These are phyloP conservation scores for Osmozyma mogii DNA, from an alignment of 805 yeast species.

Conservation along the genomic window DNA sequence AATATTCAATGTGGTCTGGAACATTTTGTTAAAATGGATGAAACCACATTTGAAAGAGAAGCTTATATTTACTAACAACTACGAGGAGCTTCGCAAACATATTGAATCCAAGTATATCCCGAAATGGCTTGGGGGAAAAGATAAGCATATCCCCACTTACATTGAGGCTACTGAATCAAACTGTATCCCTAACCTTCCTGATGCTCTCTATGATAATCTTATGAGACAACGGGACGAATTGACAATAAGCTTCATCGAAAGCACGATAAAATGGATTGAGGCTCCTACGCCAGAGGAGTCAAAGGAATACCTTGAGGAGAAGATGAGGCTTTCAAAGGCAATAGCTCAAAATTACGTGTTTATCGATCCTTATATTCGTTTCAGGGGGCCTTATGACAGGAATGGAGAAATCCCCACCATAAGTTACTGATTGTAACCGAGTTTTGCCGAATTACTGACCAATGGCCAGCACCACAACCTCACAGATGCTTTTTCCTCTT, in stretches of 20 bases:
- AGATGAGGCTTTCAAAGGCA: constrained; percentile 5
- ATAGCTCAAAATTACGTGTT: constrained; percentile 6
- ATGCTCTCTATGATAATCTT: constrained; percentile 4
- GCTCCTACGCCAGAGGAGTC: constrained; percentile 5
- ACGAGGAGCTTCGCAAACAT: constrained; percentile 3
- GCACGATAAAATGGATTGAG: constrained; percentile 10
- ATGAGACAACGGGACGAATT: constrained; percentile 8
- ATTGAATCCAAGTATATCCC: constrained; percentile 7
- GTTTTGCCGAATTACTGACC: too few species aligned
- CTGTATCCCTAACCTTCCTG: constrained; percentile 5
- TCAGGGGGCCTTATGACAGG: constrained; percentile 6
- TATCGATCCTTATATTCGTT: constrained; percentile 9
- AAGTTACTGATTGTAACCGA: too few species aligned
- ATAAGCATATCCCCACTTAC: constrained; percentile 3
- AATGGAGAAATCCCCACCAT: constrained; percentile 5
- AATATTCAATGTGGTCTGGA: constrained; percentile 8
- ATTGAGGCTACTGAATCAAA: constrained; percentile 3
- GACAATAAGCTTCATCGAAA: constrained; percentile 6
- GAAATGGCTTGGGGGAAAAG: constrained; percentile 8
- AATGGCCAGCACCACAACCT: too few species aligned
- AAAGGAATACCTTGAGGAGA: constrained; percentile 2
- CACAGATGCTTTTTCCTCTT: too few species aligned
- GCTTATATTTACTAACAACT: constrained; percentile 5
- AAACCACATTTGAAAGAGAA: constrained; percentile 5
- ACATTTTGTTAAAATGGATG: constrained; percentile 8